A percentile compares a stretch with the other conserved stretches of the same genome.
Conservation (phyloP, 768 basidiomycete genomes). For the Paxillus involutus region DNA sequence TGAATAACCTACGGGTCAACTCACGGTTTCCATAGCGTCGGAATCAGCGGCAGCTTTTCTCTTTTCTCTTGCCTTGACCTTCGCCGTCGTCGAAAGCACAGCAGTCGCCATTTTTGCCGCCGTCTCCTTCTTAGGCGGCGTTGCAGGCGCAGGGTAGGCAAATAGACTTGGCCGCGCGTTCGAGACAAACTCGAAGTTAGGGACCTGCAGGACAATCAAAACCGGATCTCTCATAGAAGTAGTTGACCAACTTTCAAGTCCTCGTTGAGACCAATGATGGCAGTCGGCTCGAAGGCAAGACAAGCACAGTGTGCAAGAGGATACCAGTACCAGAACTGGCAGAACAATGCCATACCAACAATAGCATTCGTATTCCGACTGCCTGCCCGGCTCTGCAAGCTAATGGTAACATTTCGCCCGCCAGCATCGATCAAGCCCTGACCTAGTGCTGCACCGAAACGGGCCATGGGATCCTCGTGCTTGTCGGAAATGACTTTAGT, state of each 20-base stretch:
- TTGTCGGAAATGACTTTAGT: constrained; percentile 91
- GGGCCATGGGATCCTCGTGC: constrained; percentile 98
- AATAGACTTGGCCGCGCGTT: constrained; percentile 90
- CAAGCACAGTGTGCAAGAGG: constrained; percentile 92
- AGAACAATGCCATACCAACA: constrained; percentile 97
- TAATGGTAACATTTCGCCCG: constrained; percentile 94
- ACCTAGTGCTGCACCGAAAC: constrained; percentile 93
- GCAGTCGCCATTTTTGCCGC: constrained; percentile 91
- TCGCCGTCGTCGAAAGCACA: constrained; percentile 95
- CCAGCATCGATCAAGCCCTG: constrained; percentile 98
- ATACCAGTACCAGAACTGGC: constrained; percentile 99
- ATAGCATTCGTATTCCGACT: constrained; percentile 92
- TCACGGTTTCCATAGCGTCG: constrained; percentile 80
- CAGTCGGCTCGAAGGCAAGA: constrained; percentile 93
- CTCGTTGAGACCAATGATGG: constrained; percentile 87
- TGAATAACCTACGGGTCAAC: constrained; percentile 21
- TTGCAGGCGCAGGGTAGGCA: constrained; percentile 84
- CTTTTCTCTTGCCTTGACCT: constrained; percentile 94
- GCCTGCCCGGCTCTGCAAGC: constrained; percentile 88
- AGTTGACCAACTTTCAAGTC: constrained; percentile 67
- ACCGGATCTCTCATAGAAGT: not conserved
- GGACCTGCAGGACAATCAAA: constrained; percentile 57
- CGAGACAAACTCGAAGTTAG: constrained; percentile 88
- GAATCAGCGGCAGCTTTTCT: constrained; percentile 83
- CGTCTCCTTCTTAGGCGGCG: constrained; percentile 90